phyloP scores from a whole-genome alignment of 257 asterid genomes.

The Solanum virginianum region DNA sequence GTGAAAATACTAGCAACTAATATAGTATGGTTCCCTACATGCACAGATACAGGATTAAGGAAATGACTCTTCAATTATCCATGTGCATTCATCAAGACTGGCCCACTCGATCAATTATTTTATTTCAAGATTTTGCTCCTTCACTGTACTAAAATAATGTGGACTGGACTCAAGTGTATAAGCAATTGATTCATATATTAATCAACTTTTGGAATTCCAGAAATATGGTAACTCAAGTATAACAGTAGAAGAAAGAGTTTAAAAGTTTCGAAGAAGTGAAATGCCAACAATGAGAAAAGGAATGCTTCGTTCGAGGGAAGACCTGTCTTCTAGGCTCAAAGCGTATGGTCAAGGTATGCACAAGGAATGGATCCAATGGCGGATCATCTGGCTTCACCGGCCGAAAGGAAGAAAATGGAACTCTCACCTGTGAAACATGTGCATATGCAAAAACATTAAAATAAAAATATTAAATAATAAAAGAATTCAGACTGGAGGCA shows the following conservation, averaged over 20 bases:
- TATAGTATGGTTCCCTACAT: neutral
- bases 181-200: neutral
- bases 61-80: neutral
- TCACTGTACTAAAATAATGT: neutral
- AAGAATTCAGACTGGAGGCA: neutral
- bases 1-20: neutral
- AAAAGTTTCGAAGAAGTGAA: neutral
- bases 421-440: conserved; percentile 55
- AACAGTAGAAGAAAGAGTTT: neutral
- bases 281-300: neutral
- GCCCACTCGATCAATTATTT: neutral
- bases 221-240: neutral
- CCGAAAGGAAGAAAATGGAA: conserved; percentile 87
- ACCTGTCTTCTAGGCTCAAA: conserved; percentile 98
- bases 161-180: neutral
- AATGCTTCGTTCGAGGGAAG: neutral
- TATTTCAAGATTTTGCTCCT: neutral
- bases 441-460: neutral
- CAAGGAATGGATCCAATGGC: conserved; percentile 91
- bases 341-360: conserved; percentile 81
- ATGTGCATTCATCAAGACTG: neutral
- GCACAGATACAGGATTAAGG: neutral
- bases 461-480: neutral
- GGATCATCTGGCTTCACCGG: conserved; percentile 89
- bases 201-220: neutral